Evolutionary conservation across 2,329 filamentous ascomycete genomes (phyloP), one percentile per base, ranked within the genome.

Genomic region (Lecanicillium sp.): DNA sequence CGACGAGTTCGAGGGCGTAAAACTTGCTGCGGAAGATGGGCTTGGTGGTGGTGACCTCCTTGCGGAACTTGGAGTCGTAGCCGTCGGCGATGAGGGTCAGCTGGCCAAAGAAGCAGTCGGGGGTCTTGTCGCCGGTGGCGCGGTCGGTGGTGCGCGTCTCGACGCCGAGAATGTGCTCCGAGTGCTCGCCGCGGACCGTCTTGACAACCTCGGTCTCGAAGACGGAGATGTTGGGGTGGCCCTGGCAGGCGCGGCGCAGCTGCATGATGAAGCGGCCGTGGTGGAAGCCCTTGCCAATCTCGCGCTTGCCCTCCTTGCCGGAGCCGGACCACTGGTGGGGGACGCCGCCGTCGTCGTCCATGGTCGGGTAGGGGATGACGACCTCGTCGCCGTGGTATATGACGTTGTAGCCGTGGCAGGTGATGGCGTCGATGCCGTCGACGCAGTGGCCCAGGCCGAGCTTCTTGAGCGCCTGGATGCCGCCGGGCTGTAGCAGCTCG

Each of bases 401-500:
- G 45, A 96, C 81, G 56, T 90, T 81, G 68, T 96, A 97, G 35
- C 92, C 92, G 46, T 83, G 72, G 51, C 87, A 88, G 17, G 78
- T 72, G 33, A 94, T 72, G 4, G 88, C 80, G 57, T 98, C 92
- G 52, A 98, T 97, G 41, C 67, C 85, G 43, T 97, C 87, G 43
- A 97, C 65, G 57, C 87, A 94, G 52, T 89, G 77, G 39, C 69
- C 72, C 46, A 98, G 65, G 3, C 92, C 92, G 36, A 98, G 68
- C 56, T 85, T 79, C 54, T 81, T 74, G 52, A 98, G 70, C 7
- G 92, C 85, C 37, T 77, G 70, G 25, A 95, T 81, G 36, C 92
- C 92, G 36, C 92, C 92, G 0, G 92, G 92, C 63, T 98, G 92
- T 51, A 98, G 68, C 47, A 98, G 67, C 66, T 98, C 92, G 51